Conservation (phyloP, 2,329 filamentous ascomycete genomes). For the Exophiala aquamarina region DNA sequence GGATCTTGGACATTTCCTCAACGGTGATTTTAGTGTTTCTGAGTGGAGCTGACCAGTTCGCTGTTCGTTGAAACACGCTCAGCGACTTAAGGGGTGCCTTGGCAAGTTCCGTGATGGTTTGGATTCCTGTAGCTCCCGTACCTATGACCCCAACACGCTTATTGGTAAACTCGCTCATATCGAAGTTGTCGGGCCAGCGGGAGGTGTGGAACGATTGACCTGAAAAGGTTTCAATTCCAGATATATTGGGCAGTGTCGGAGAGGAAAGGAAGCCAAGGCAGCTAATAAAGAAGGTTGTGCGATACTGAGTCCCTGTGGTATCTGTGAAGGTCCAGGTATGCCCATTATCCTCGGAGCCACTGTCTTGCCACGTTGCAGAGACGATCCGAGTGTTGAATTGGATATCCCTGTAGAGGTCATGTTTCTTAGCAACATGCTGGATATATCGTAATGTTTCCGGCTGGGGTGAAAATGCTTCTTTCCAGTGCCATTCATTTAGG, state of each 20-base stretch:
- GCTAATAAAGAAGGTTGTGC: conserved; percentile 14
- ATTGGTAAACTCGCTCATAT: conserved; percentile 18
- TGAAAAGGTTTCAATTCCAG: conserved; percentile 24
- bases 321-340: conserved; percentile 13
- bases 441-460: conserved; percentile 43
- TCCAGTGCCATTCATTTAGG: conserved; percentile 44
- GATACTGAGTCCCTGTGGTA: conserved; percentile 7
- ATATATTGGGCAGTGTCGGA: conserved; percentile 28
- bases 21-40: conserved; percentile 8
- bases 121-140: conserved; percentile 46
- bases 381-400: conserved; percentile 29
- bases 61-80: conserved; percentile 46
- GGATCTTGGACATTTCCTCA: conserved; percentile 9
- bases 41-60: conserved; percentile 31
- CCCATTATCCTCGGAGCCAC: not conserved
- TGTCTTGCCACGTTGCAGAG: conserved; percentile 13
- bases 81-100: conserved; percentile 37
- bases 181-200: conserved; percentile 25
- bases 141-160: conserved; percentile 45
- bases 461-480: conserved; percentile 38
- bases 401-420: conserved; percentile 39
- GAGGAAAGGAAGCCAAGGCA: conserved; percentile 13
- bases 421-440: conserved; percentile 37
- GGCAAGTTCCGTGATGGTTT: conserved; percentile 41
- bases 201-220: conserved; percentile 29